Evolutionary conservation across 305 asterid genomes (phyloP).

Genomic region (Salvia sclarea): DNA sequence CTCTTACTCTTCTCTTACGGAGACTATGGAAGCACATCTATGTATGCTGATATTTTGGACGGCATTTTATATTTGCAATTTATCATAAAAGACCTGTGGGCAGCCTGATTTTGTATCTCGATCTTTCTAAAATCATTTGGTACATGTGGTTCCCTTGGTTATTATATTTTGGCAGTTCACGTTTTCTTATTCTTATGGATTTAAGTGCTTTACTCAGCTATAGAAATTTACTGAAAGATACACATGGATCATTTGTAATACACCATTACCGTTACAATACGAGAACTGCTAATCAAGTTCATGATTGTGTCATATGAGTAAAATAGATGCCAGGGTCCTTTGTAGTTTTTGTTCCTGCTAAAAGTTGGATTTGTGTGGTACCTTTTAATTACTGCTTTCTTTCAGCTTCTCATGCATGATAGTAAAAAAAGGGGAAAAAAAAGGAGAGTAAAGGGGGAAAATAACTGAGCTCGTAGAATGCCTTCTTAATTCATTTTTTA

Average conservation of each 20-base stretch:
- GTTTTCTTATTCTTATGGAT: too few relatives aligned
- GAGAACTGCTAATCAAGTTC: not conserved
- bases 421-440: too few relatives aligned
- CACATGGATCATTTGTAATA: not conserved
- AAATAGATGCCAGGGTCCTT: not conserved
- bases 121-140: too few relatives aligned
- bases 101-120: too few relatives aligned
- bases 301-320: not conserved
- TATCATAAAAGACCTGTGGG: too few relatives aligned
- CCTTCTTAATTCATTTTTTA: not conserved
- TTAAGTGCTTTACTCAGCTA: not conserved
- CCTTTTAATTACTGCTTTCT: not conserved
- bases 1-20: too few relatives aligned
- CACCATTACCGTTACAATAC: not conserved
- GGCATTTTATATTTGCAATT: too few relatives aligned
- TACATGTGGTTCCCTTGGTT: too few relatives aligned
- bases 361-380: not conserved
- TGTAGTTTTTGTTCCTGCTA: not conserved
- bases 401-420: not conserved
- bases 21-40: too few relatives aligned
- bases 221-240: not conserved
- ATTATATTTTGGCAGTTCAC: too few relatives aligned
- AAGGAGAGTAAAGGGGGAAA: not conserved
- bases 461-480: not conserved
- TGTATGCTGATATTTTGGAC: too few relatives aligned